Percentiles rank a stretch among this genome's conserved stretches.
Evolutionary conservation across 2,329 filamentous ascomycete genomes (phyloP).

Genomic region (Gnomoniopsis smithogilvyi): DNA sequence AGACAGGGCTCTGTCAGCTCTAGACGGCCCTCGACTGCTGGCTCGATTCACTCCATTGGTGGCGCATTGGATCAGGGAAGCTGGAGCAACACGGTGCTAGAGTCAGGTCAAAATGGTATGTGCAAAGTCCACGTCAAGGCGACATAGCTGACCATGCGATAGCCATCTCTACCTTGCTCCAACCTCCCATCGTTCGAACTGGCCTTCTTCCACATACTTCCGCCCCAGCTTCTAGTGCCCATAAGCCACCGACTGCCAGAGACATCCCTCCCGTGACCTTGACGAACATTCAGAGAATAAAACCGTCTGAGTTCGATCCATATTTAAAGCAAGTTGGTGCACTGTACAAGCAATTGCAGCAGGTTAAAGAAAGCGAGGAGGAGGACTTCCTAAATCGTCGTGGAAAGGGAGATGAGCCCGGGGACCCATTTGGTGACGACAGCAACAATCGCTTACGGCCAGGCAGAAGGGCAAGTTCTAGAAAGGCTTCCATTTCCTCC

Average conservation of each 20-base stretch:
- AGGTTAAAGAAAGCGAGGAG: constrained; percentile 75
- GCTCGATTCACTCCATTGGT: constrained; percentile 84
- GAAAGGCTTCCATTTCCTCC: constrained; percentile 43
- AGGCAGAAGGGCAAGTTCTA: constrained; percentile 33
- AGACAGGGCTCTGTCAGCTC: constrained; percentile 18
- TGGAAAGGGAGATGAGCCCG: constrained; percentile 40
- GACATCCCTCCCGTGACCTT: constrained; percentile 93
- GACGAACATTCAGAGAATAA: constrained; percentile 81
- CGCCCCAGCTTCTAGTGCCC: constrained; percentile 64
- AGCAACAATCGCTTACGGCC: constrained; percentile 48
- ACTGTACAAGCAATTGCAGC: constrained; percentile 83
- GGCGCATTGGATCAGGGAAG: constrained; percentile 68
- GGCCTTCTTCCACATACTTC: constrained; percentile 78
- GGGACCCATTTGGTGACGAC: constrained; percentile 26
- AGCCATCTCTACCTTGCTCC: constrained; percentile 92
- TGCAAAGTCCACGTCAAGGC: constrained; percentile 5
- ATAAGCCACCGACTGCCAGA: constrained; percentile 77
- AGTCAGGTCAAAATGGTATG: constrained; percentile 80
- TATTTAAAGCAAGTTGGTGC: constrained; percentile 85
- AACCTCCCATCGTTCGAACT: constrained; percentile 85
- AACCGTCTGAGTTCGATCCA: constrained; percentile 73
- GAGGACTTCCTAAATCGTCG: constrained; percentile 44
- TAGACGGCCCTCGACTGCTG: constrained; percentile 78
- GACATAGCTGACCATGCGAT: constrained; percentile 14
- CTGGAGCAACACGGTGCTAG: constrained; percentile 56